Percentiles rank a stretch among this genome's conserved stretches.
These are phyloP conservation scores for Colletotrichum abscissum DNA, from an alignment of 2,329 filamentous ascomycete genomes.

Conservation along the genomic window DNA sequence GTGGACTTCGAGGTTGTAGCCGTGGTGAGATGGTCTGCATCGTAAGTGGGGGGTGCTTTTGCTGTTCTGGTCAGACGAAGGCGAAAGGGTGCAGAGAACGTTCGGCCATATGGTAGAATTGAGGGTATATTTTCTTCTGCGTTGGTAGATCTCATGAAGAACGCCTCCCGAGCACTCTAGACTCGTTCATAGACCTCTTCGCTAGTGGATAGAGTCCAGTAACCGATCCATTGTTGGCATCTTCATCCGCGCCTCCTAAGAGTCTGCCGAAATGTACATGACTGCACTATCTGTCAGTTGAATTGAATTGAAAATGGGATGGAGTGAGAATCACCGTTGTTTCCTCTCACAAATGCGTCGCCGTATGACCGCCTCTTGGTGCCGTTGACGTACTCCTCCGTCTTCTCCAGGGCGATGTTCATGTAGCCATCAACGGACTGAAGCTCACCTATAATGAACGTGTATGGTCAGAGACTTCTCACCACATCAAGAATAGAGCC, in stretches of 20 bases:
- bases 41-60: background rate
- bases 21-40: background rate
- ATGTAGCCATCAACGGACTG: slow-evolving; percentile 99
- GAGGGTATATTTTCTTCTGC: slow-evolving; percentile 33
- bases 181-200: background rate
- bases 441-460: slow-evolving; percentile 76
- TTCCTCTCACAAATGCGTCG: slow-evolving; percentile 94
- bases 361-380: slow-evolving; percentile 86
- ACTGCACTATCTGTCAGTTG: slow-evolving; percentile 54
- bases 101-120: background rate
- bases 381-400: slow-evolving; percentile 90
- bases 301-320: background rate
- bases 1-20: slow-evolving; percentile 66
- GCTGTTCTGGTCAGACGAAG: background rate
- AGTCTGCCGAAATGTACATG: slow-evolving; percentile 78
- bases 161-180: background rate
- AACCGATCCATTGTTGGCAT: background rate
- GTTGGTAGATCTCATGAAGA: slow-evolving; percentile 21
- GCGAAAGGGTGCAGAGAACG: background rate
- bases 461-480: slow-evolving; percentile 22
- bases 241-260: slow-evolving; percentile 40
- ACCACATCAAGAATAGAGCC: slow-evolving; percentile 10
- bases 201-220: background rate
- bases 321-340: slow-evolving; percentile 79
- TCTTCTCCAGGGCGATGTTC: slow-evolving; percentile 99